Evolutionary conservation across 1,284 basidiomycete species (phyloP).

Genomic region (Boletus smithii): DNA sequence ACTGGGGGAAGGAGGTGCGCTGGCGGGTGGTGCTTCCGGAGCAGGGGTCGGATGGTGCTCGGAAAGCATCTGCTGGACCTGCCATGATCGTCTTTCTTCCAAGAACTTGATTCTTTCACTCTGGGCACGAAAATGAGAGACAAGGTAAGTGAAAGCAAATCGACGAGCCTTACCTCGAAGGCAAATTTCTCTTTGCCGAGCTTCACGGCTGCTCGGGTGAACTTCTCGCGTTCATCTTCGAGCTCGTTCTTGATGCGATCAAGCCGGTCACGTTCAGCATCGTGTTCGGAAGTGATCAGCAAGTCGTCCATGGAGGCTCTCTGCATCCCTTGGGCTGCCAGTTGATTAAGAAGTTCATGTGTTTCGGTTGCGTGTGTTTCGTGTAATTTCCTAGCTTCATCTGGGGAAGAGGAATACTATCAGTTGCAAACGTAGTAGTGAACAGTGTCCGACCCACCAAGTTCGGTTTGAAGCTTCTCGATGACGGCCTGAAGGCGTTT

Average conservation of each 20-base stretch:
- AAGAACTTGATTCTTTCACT: constrained; percentile 58
- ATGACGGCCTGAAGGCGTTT: constrained; percentile 48
- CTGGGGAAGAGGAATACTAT: constrained; percentile 32
- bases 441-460: constrained; percentile 43
- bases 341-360: constrained; percentile 51
- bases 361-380: constrained; percentile 42
- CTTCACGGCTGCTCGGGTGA: constrained; percentile 60
- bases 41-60: constrained; percentile 51
- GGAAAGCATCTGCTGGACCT: constrained; percentile 58
- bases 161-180: constrained; percentile 53
- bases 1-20: constrained; percentile 14
- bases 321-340: constrained; percentile 41
- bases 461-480: constrained; percentile 48
- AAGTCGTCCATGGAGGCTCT: constrained; percentile 43
- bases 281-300: constrained; percentile 48
- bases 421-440: background rate
- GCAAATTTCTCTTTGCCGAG: constrained; percentile 63
- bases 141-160: constrained; percentile 1
- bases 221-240: constrained; percentile 63
- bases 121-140: constrained; percentile 35
- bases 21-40: constrained; percentile 7
- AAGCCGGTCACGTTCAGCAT: constrained; percentile 52
- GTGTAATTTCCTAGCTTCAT: constrained; percentile 48
- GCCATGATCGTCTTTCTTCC: constrained; percentile 67
- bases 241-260: constrained; percentile 53